Base-by-base conservation (phyloP, 768 basidiomycete genomes). In the Lactarius akahatsu region DNA sequence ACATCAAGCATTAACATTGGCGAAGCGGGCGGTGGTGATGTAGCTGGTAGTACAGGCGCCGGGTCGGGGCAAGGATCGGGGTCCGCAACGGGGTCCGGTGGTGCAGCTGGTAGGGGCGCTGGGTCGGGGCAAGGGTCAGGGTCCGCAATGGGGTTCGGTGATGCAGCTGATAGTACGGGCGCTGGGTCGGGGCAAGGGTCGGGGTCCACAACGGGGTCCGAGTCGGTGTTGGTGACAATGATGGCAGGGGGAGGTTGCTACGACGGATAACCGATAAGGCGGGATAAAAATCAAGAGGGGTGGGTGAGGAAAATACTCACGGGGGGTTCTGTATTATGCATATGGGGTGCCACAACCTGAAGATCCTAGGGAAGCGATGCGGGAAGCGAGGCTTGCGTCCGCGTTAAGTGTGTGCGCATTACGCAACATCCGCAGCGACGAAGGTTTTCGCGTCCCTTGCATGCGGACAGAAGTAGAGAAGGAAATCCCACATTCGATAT, bases 321-420 rank as follows among this genome's bases (percentile, higher is more conserved):
- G 23, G 4, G 9, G 1, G 28, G 36, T 11, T 4, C 30, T 9
- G 57, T 34, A 15, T 23, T 50, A 32, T 34, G 15, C 65, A 66
- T 58, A 6, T 52, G 18, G n/a, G 16, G 65, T 63, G 61, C 57
- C 65, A 58, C 65, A 58, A 58, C 56, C 65, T 40, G 54, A 32
- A 3, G 28, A 58, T 41, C 20, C 55, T 26, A 18, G 41, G 57
- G 61, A 20, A 32, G 52, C 60, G n/a, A 23, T 45, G 43, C 0
- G 4, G 11, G 40, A 54, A 43, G 38, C 7, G 50, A 23, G n/a
- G 50, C n/a, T 54, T 34, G 11, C n/a, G 60, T n/a, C 41, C 43
- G 9, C 1, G 57, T 54, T 63, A 59, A 59, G 57, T 34, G 61
- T 26, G 61, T 47, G 61, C 57, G 61, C 65, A 36, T 63, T 38